Percentiles rank a stretch among this genome's conserved stretches.
phyloP scores from a whole-genome alignment of 2,329 filamentous ascomycete genomes.

The Alternaria incomplexa region DNA sequence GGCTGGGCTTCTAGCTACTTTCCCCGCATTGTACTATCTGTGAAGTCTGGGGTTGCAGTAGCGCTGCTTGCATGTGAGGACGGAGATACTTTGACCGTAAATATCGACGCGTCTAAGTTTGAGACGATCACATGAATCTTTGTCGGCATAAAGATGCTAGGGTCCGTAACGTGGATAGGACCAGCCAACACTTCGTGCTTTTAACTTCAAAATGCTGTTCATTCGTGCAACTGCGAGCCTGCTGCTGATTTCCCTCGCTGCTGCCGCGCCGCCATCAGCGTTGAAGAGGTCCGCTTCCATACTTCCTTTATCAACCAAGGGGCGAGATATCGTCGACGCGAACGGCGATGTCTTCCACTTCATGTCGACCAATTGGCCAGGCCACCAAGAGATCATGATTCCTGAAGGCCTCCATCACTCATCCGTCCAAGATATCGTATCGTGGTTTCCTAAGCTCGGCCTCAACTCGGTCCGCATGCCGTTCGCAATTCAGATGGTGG shows the following conservation, averaged over 20 bases:
- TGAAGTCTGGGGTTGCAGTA: background rate
- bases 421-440: slow-evolving; percentile 61
- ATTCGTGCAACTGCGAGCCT: slow-evolving; percentile 7
- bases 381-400: slow-evolving; percentile 67
- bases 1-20: background rate
- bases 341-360: slow-evolving; percentile 48
- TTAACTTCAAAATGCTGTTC: background rate
- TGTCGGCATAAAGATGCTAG: background rate
- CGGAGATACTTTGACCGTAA: background rate
- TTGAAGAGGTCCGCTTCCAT: slow-evolving; percentile 23
- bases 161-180: rapidly evolving
- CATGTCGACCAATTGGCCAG: slow-evolving; percentile 68
- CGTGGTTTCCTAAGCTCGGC: slow-evolving; percentile 64
- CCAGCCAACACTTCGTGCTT: background rate
- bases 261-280: slow-evolving; percentile 21
- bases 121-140: background rate
- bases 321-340: slow-evolving; percentile 44
- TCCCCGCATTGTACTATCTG: background rate
- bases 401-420: slow-evolving; percentile 69
- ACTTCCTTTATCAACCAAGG: slow-evolving; percentile 39
- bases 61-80: background rate
- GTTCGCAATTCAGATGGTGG: slow-evolving; percentile 69
- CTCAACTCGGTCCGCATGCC: slow-evolving; percentile 70
- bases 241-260: slow-evolving; percentile 16
- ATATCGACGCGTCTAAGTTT: background rate